These are phyloP conservation scores for Mycosphaerelloides madeirae DNA, from an alignment of 2,329 filamentous ascomycete species.

Conservation along the genomic window DNA sequence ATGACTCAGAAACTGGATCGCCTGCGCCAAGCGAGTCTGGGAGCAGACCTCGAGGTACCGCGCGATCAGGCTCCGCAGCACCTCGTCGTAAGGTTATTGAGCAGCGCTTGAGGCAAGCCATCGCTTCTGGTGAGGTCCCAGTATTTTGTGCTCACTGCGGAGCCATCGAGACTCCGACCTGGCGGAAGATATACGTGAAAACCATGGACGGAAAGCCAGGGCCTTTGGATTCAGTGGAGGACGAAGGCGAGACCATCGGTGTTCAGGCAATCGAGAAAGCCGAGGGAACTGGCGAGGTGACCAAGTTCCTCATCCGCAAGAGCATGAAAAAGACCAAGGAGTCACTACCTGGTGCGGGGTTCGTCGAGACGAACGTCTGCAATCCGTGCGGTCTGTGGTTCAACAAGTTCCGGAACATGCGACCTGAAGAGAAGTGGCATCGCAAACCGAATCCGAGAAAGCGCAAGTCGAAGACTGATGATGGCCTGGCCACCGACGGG, in stretches of 20 bases:
- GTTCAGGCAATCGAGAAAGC: conserved; percentile 65
- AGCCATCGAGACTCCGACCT: conserved; percentile 91
- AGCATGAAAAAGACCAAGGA: conserved; percentile 59
- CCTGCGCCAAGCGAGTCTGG: conserved; percentile 34
- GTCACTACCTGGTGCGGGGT: conserved; percentile 40
- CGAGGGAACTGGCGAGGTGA: conserved; percentile 54
- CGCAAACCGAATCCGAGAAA: conserved; percentile 23
- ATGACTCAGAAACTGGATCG: conserved; percentile 33
- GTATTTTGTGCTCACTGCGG: conserved; percentile 90
- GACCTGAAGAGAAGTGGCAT: conserved; percentile 79
- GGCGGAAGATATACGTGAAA: conserved; percentile 89
- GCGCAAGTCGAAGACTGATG: conserved; percentile 25
- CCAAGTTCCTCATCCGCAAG: conserved; percentile 70
- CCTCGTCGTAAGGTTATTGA: conserved; percentile 64
- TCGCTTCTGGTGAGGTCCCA: conserved; percentile 77
- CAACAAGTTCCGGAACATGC: conserved; percentile 77
- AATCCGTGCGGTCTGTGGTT: conserved; percentile 97
- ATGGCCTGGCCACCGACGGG: conserved; percentile 24
- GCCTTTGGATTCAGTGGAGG: conserved; percentile 66
- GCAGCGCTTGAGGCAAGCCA: conserved; percentile 52
- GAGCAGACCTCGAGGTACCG: conserved; percentile 21
- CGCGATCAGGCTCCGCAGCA: conserved; percentile 45
- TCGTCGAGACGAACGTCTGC: conserved; percentile 72
- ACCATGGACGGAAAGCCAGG: conserved; percentile 65
- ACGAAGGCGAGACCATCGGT: conserved; percentile 68